A percentile compares a stretch with the other conserved stretches of the same genome.
Conservation (phyloP, 1,284 basidiomycete genomes). For the Rhodofomes roseus region DNA sequence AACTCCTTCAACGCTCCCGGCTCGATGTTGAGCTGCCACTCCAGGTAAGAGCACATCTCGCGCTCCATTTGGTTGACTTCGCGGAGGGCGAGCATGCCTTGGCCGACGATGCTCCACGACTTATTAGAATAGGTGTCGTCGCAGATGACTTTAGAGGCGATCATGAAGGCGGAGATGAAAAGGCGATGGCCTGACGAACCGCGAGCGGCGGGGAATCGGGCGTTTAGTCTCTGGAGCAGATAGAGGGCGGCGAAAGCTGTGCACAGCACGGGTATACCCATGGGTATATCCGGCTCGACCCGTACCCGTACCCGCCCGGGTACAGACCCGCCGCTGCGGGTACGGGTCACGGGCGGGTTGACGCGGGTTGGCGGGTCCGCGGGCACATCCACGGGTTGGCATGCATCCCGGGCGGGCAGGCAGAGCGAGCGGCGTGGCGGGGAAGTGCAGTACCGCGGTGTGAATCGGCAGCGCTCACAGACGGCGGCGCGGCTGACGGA, state of each 20-base stretch:
- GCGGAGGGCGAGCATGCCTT: conserved; percentile 84
- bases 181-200: conserved; percentile 90
- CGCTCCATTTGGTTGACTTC: conserved; percentile 97
- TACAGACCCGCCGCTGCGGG: no score
- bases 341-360: no score
- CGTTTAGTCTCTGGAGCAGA: conserved; percentile 84
- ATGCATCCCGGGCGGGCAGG: no score
- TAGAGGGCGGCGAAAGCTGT: conserved; percentile 84
- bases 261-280: no score
- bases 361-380: no score
- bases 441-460: no score
- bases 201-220: conserved; percentile 86
- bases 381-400: no score
- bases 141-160: conserved; percentile 87
- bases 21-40: conserved; percentile 86
- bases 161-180: conserved; percentile 94
- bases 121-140: conserved; percentile 98
- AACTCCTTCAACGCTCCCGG: conserved; percentile 64
- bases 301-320: no score
- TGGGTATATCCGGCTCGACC: no score
- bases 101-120: conserved; percentile 91
- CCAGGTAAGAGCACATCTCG: conserved; percentile 90
- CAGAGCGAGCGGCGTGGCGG: no score
- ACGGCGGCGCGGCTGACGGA: no score
- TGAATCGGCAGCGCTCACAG: no score